Percentiles rank a stretch among this genome's conserved stretches.
phyloP scores from a whole-genome alignment of 1,139 yeast species.

The Pneumocystis carinii region DNA sequence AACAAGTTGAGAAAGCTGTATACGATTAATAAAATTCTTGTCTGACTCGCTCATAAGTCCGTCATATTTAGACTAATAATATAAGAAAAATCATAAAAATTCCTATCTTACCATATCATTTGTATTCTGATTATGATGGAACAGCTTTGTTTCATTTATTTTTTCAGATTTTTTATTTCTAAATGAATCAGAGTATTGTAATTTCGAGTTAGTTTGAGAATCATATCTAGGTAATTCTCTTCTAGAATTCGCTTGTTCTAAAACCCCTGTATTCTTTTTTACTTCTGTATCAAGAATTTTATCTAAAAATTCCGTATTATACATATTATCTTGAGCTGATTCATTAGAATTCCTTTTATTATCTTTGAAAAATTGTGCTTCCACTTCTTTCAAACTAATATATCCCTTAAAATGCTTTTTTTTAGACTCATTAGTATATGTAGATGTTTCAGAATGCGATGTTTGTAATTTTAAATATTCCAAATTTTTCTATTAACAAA shows the following conservation, averaged over 20 bases:
- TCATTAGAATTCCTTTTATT: neutral
- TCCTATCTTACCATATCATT: conserved; percentile 17
- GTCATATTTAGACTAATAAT: conserved; percentile 32
- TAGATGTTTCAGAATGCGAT: conserved; percentile 12
- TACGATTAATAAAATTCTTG: conserved; percentile 84
- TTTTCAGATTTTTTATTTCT: conserved; percentile 3
- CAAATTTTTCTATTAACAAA: too few species aligned
- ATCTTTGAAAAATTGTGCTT: conserved; percentile 44
- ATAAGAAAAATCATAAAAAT: neutral
- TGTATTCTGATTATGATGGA: conserved; percentile 7
- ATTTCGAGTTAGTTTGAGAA: neutral
- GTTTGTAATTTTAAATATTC: conserved; percentile 24
- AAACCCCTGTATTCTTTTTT: conserved; percentile 1
- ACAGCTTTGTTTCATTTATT: neutral
- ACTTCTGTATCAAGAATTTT: conserved; percentile 12
- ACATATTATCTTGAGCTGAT: conserved; percentile 28
- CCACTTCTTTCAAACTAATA: conserved; percentile 59
- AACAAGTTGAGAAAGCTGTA: conserved; percentile 88
- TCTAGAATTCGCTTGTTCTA: neutral
- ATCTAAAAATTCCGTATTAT: conserved; percentile 14
- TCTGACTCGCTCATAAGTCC: conserved; percentile 96
- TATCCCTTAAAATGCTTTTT: conserved; percentile 27
- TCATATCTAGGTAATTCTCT: neutral
- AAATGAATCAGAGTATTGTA: conserved; percentile 12
- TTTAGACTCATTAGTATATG: neutral